These are phyloP conservation scores for Aegilops sharonensis DNA, from an alignment of 176 grass and related monocot genomes.

Conservation along the genomic window DNA sequence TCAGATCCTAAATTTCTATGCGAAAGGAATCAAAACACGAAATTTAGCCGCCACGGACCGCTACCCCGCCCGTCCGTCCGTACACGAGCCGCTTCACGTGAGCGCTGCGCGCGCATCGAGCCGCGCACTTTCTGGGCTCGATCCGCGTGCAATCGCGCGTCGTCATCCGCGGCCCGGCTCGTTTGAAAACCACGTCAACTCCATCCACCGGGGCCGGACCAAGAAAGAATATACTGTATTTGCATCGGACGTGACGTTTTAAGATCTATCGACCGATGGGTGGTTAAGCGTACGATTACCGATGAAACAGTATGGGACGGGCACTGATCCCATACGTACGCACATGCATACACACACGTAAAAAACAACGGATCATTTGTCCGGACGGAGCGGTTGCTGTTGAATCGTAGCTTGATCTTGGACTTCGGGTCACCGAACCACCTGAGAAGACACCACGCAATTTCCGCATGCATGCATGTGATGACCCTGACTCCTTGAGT, in stretches of 20 bases:
- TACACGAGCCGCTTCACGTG: conserved; percentile 31
- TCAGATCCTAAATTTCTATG: no score
- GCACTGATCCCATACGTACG: neutral
- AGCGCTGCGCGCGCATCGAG: conserved; percentile 5
- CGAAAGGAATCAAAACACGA: no score
- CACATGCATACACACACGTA: neutral
- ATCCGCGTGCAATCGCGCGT: neutral
- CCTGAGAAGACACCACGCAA: conserved; percentile 40
- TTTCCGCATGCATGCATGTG: conserved; percentile 17
- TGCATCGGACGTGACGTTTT: neutral
- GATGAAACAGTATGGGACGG: neutral
- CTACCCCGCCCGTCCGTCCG: neutral
- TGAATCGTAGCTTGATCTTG: neutral
- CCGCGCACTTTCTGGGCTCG: conserved; percentile 21
- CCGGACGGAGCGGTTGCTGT: neutral
- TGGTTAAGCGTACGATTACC: neutral
- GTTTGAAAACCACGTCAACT: conserved; percentile 22
- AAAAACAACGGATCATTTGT: neutral
- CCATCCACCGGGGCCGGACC: neutral
- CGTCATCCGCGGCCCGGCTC: neutral
- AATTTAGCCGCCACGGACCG: no score
- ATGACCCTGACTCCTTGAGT: neutral
- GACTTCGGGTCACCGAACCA: conserved; percentile 35
- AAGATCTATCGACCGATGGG: neutral
- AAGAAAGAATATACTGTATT: no score